Evolutionary conservation across 805 yeast genomes (phyloP).

Genomic region (Wickerhamiella cacticola): DNA sequence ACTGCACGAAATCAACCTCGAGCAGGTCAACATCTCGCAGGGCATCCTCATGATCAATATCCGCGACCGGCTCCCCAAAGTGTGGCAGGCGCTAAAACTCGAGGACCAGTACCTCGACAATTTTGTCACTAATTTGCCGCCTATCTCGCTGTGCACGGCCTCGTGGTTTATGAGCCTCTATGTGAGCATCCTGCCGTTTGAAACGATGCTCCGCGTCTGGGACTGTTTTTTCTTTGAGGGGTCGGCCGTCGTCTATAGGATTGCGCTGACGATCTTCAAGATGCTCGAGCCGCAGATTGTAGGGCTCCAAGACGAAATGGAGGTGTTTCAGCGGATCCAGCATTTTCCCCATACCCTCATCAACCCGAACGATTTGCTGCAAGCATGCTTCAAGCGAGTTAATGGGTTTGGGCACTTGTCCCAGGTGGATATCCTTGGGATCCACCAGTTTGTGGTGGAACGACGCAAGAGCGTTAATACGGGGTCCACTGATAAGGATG

Average conservation of each 20-base stretch:
- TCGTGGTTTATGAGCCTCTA: constrained; percentile 98
- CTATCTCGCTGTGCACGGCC: constrained; percentile 84
- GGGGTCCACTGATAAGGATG: constrained; percentile 21
- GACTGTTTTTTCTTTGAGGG: constrained; percentile 91
- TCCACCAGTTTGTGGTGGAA: constrained; percentile 64
- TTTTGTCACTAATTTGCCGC: constrained; percentile 65
- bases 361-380: constrained; percentile 59
- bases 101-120: constrained; percentile 33
- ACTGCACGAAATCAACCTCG: constrained; percentile 76
- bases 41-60: constrained; percentile 85
- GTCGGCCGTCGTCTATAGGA: constrained; percentile 70
- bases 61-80: constrained; percentile 67
- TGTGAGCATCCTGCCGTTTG: constrained; percentile 81
- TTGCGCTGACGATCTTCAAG: constrained; percentile 69
- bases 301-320: constrained; percentile 37
- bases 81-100: constrained; percentile 50
- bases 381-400: constrained; percentile 60
- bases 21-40: constrained; percentile 91
- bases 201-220: constrained; percentile 82
- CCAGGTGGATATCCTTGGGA: constrained; percentile 68
- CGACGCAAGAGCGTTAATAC: constrained; percentile 20
- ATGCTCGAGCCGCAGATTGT: constrained; percentile 54
- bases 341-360: constrained; percentile 43
- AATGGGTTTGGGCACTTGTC: constrained; percentile 63
- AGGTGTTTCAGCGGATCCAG: constrained; percentile 74